Base-by-base conservation (phyloP, 306 rosid genomes). In the Lupinus albus region DNA sequence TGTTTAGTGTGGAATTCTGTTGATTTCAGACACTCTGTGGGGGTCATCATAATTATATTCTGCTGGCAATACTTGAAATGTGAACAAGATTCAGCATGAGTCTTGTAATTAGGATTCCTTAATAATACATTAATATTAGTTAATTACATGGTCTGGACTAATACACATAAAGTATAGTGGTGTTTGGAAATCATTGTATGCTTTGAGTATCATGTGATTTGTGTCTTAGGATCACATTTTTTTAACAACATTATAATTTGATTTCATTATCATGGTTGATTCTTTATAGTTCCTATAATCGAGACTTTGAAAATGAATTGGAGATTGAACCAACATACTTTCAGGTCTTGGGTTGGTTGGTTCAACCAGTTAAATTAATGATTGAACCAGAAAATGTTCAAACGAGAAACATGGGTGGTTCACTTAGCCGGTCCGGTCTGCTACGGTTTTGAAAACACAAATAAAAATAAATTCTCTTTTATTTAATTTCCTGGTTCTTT, bases 131-230 rank as follows among this genome's bases (percentile, higher is more conserved):
- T 56, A 25, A 21, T 47, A 25, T 56, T 4, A 17, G 32, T 16
- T 68, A 30, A 30, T 56, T 32, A 44, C 46, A 18, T 47, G 69
- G 30, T 25, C 32, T 64, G 61, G 51, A 30, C 61, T 49, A 44
- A 25, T 39, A n/a, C 28, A 38, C 39, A 14, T 51, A 49, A 3
- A 56, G 44, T 47, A 42, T 12, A 49, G 52, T 71, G 75, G 45
- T 64, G 76, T 45, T 39, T 48, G 39, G 39, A 61, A 62, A 42
- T 32, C 13, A 7, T 41, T 56, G 64, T 72, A 14, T 78, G 16
- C 56, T 46, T 38, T 8, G 44, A 38, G 44, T 38, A 8, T 38
- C 12, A 2, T 9, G 42, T 8, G 12, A 39, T 9, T 7, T 7
- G 3, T 39, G 45, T 39, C 12, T 9, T 39, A 2, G 12, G 45